Conservation (phyloP, 257 asterid species). For the Vinca minor region DNA sequence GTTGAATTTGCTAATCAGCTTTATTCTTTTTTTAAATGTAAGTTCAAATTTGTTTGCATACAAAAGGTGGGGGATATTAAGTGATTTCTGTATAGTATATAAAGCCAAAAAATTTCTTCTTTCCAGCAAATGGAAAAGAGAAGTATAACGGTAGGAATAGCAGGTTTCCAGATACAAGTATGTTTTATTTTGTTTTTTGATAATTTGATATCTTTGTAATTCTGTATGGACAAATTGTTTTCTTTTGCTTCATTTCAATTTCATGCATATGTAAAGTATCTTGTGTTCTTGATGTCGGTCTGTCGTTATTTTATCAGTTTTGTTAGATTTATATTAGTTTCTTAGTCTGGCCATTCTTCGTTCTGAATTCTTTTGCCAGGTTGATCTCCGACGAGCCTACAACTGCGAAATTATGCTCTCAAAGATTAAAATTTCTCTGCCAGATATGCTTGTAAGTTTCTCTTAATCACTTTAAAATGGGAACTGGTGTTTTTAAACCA, state of each 20-base stretch:
- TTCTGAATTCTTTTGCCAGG: slow-evolving; percentile 34
- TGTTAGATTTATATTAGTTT: background rate
- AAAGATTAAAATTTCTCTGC: slow-evolving; percentile 82
- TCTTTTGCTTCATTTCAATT: background rate
- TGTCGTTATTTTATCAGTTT: background rate
- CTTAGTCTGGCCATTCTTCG: background rate
- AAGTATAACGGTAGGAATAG: background rate
- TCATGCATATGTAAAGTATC: background rate
- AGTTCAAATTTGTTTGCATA: background rate
- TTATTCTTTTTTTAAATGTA: background rate
- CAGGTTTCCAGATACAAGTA: background rate
- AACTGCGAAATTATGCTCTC: slow-evolving; percentile 99
- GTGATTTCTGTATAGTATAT: background rate
- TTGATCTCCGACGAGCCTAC: slow-evolving; percentile 92
- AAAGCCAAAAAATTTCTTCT: background rate
- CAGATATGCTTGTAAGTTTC: slow-evolving; percentile 86
- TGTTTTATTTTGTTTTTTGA: background rate
- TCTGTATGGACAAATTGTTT: background rate
- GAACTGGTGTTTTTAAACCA: no score
- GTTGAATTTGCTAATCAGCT: background rate
- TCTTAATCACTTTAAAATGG: no score
- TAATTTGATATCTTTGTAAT: background rate
- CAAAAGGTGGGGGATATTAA: background rate
- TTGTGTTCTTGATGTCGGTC: no score
- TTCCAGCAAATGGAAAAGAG: background rate